phyloP scores from a whole-genome alignment of 208 protist species.

The Crithidia sp. region DNA sequence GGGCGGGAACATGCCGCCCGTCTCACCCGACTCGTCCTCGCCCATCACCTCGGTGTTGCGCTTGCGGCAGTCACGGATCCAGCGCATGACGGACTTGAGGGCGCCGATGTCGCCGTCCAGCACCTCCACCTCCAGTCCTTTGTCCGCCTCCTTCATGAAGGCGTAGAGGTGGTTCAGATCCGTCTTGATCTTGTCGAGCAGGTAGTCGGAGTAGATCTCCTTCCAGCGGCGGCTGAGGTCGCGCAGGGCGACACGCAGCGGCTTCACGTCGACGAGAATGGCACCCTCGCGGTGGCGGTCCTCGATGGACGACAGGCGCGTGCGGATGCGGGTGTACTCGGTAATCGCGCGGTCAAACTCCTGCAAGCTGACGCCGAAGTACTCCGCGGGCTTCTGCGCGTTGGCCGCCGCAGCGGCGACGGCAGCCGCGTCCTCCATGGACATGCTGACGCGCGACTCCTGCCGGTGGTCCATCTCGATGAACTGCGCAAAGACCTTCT shows the following conservation, averaged over 20 bases:
- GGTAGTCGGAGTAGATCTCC: conserved; percentile 94
- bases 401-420: conserved; percentile 29
- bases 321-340: conserved; percentile 90
- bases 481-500: conserved; percentile 88
- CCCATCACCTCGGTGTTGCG: conserved; percentile 87
- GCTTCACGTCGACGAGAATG: conserved; percentile 95
- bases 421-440: conserved; percentile 49
- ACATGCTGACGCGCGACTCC: conserved; percentile 41
- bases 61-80: conserved; percentile 93
- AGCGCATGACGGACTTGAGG: conserved; percentile 92
- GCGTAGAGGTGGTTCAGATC: conserved; percentile 84
- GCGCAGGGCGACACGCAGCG: conserved; percentile 93
- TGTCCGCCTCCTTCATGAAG: conserved; percentile 94
- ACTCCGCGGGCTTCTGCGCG: conserved; percentile 63
- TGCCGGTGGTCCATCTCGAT: conserved; percentile 59
- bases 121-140: conserved; percentile 92
- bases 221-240: conserved; percentile 95
- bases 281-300: conserved; percentile 91
- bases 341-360: conserved; percentile 95
- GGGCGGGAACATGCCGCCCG: conserved; percentile 90
- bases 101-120: conserved; percentile 90
- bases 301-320: conserved; percentile 86
- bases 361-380: conserved; percentile 90
- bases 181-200: conserved; percentile 90
- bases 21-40: conserved; percentile 84